These are phyloP conservation scores for Fistulifera pelliculosa DNA, from an alignment of 108 stramenopile genomes.

Conservation along the genomic window DNA sequence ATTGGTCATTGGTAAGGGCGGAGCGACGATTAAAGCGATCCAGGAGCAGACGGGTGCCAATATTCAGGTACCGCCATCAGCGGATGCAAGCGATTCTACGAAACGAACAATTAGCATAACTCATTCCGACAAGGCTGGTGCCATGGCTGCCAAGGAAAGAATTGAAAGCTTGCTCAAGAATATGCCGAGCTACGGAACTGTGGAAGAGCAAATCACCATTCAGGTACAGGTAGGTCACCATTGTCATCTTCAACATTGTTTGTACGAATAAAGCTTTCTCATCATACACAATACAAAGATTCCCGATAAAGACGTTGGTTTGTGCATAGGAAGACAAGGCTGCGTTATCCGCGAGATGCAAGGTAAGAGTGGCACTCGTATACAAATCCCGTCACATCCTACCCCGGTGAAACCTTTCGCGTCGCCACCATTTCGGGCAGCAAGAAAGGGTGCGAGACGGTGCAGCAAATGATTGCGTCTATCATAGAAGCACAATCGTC, in stretches of 20 bases:
- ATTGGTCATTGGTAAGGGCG: constrained; percentile 95
- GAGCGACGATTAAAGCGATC: constrained; percentile 83
- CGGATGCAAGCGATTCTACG: constrained; percentile 28
- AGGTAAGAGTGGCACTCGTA: constrained; percentile 53
- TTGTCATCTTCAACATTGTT: not conserved
- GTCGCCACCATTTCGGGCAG: constrained; percentile 68
- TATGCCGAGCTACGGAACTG: constrained; percentile 14
- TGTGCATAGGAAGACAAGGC: constrained; percentile 81
- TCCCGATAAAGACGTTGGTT: constrained; percentile 64
- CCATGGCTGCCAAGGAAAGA: constrained; percentile 51
- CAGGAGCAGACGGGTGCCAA: constrained; percentile 86
- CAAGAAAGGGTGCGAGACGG: constrained; percentile 57
- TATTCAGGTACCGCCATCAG: constrained; percentile 80
- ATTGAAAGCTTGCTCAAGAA: constrained; percentile 26
- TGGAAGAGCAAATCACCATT: constrained; percentile 39
- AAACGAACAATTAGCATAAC: constrained; percentile 76
- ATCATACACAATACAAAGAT: constrained; percentile 2
- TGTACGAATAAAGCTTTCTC: not conserved
- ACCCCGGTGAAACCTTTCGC: constrained; percentile 65
- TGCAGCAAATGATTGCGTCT: constrained; percentile 61
- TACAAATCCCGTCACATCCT: constrained; percentile 77
- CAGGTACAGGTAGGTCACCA: constrained; percentile 50
- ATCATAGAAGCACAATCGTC: constrained; percentile 77
- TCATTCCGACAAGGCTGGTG: constrained; percentile 67
- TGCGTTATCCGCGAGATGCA: constrained; percentile 87